Conservation (phyloP, 1,139 yeast genomes). For the Lodderomyces orthopsilosis region DNA sequence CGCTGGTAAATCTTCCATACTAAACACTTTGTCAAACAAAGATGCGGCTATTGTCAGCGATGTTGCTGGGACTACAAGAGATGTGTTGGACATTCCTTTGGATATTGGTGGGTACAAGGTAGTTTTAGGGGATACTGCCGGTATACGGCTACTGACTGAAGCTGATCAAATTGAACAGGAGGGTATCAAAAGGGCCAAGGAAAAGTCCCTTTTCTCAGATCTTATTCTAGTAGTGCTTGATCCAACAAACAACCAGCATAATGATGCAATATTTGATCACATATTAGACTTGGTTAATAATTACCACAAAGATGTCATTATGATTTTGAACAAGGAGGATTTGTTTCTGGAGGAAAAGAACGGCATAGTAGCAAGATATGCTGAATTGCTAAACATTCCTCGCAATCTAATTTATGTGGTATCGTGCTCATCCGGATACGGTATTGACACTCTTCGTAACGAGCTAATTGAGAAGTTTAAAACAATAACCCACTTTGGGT, state of each 20-base stretch:
- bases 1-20: conserved; percentile 89
- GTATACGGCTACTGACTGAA: conserved; percentile 54
- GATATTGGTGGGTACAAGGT: conserved; percentile 85
- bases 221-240: conserved; percentile 49
- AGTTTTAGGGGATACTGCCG: conserved; percentile 90
- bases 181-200: conserved; percentile 78
- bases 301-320: conserved; percentile 25
- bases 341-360: conserved; percentile 25
- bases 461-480: conserved; percentile 37
- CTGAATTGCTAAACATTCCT: conserved; percentile 25
- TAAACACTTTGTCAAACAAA: conserved; percentile 69
- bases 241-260: conserved; percentile 6
- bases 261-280: background rate
- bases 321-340: conserved; percentile 64
- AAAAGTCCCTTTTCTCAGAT: conserved; percentile 58
- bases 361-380: conserved; percentile 19
- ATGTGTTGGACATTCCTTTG: conserved; percentile 74
- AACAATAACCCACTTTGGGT: conserved; percentile 44
- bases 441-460: conserved; percentile 47
- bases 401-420: conserved; percentile 27
- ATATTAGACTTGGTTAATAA: background rate
- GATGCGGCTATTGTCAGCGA: conserved; percentile 92
- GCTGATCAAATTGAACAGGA: conserved; percentile 69
- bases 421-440: conserved; percentile 62
- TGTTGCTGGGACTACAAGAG: conserved; percentile 94